Evolutionary conservation across 345 rosid species (phyloP).

Genomic region (Eucalyptus tenuipes): DNA sequence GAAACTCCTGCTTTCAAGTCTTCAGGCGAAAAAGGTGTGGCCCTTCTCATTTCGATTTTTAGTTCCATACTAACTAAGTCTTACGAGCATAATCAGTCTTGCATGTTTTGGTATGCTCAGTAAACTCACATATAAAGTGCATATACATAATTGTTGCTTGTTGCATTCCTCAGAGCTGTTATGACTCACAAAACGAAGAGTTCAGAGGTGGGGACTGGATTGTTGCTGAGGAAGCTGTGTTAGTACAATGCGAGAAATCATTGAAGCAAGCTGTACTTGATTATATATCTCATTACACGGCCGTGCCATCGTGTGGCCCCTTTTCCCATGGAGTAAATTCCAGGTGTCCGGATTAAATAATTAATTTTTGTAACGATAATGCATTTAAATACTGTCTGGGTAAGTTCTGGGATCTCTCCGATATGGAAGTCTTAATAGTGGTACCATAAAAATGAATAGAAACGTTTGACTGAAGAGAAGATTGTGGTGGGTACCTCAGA

Average conservation of each 20-base stretch:
- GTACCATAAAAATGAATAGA: background rate
- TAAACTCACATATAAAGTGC: too few relatives aligned
- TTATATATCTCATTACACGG: constrained; percentile 16
- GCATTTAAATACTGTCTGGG: background rate
- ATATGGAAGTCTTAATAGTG: background rate
- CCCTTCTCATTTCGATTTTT: background rate
- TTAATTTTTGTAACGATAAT: background rate
- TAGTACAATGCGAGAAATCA: constrained; percentile 39
- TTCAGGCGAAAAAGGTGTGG: background rate
- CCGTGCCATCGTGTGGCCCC: background rate
- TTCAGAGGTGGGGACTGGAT: constrained; percentile 25
- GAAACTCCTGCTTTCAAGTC: background rate
- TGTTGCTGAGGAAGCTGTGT: constrained; percentile 38
- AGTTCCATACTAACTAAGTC: background rate
- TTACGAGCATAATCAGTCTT: background rate
- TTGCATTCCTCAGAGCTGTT: constrained; percentile 43
- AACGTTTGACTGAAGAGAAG: background rate
- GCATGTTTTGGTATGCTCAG: background rate
- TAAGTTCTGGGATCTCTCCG: background rate
- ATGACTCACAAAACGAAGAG: constrained; percentile 2
- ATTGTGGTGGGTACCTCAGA: background rate
- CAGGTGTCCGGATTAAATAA: background rate
- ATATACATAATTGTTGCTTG: background rate
- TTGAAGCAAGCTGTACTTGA: constrained; percentile 4
- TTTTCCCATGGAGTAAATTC: background rate